These are phyloP conservation scores for Pseudozyma thailandica DNA, from an alignment of 1,284 basidiomycete genomes.

Conservation along the genomic window DNA sequence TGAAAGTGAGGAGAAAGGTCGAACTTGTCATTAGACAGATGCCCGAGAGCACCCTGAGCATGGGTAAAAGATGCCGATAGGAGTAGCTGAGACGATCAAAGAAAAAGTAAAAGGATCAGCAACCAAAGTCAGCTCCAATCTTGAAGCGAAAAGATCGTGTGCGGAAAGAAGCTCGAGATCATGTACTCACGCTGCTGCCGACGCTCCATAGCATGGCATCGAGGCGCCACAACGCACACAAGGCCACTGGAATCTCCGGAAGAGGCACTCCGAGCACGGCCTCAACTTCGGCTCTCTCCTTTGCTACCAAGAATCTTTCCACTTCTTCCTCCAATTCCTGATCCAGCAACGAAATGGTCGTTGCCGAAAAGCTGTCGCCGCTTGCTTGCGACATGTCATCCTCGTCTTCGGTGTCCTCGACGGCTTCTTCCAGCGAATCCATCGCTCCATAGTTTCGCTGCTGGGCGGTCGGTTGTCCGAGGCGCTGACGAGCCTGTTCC, in stretches of 20 bases:
- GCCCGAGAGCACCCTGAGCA: conserved; percentile 50
- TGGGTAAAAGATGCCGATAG: conserved; percentile 55
- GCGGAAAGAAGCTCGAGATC: no score
- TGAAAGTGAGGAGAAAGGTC: conserved; percentile 35
- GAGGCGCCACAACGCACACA: conserved; percentile 60
- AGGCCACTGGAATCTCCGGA: conserved; percentile 52
- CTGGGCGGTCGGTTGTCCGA: conserved; percentile 18
- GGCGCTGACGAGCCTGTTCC: conserved; percentile 38
- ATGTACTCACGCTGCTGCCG: conserved; percentile 45
- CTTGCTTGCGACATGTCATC: conserved; percentile 14
- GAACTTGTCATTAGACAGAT: conserved; percentile 21
- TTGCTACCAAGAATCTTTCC: conserved; percentile 44
- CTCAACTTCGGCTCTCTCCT: conserved; percentile 56
- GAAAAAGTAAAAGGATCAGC: neutral
- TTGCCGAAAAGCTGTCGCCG: conserved; percentile 18
- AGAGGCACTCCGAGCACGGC: conserved; percentile 56
- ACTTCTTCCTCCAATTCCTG: conserved; percentile 46
- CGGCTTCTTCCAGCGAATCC: conserved; percentile 16
- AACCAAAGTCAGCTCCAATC: neutral
- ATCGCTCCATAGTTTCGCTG: conserved; percentile 32
- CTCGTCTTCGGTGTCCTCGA: conserved; percentile 12
- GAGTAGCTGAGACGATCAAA: conserved; percentile 29
- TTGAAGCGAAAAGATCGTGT: neutral
- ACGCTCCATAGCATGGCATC: conserved; percentile 64
- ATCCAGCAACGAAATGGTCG: conserved; percentile 35